Evolutionary conservation across 2,329 filamentous ascomycete species (phyloP).

Genomic region (Epichloe gansuensis): DNA sequence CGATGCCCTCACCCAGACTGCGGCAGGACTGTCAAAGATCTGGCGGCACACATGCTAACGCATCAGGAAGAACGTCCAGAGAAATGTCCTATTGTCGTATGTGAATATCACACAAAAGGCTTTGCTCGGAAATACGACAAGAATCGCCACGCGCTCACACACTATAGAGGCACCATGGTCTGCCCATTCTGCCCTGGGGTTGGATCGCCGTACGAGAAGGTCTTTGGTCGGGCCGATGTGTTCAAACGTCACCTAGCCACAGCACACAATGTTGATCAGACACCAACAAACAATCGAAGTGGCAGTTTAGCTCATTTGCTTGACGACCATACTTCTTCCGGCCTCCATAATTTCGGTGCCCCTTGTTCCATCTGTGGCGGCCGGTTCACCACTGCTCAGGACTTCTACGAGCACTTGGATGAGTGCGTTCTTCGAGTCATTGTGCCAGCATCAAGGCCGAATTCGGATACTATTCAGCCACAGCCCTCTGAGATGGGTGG

Average conservation of each 20-base stretch:
- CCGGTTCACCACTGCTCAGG: conserved; percentile 72
- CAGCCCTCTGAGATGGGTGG: conserved; percentile 1
- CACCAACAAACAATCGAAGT: conserved; percentile 68
- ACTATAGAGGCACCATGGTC: conserved; percentile 97
- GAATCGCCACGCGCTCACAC: conserved; percentile 88
- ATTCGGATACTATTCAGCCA: not conserved
- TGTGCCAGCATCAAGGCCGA: conserved; percentile 24
- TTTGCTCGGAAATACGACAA: conserved; percentile 98
- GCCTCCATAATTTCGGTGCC: conserved; percentile 37
- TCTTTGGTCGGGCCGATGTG: conserved; percentile 91
- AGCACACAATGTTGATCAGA: conserved; percentile 89
- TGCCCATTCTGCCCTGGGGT: conserved; percentile 91
- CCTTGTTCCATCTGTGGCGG: conserved; percentile 85
- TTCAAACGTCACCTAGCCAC: conserved; percentile 94
- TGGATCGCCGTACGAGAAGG: conserved; percentile 80
- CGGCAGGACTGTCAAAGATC: conserved; percentile 48
- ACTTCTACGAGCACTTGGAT: conserved; percentile 93
- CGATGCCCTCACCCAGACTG: conserved; percentile 46
- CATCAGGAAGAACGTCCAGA: conserved; percentile 89
- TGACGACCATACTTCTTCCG: not conserved
- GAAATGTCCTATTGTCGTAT: conserved; percentile 88
- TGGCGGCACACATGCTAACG: conserved; percentile 87
- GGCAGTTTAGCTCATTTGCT: conserved; percentile 8
- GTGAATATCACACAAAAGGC: conserved; percentile 87
- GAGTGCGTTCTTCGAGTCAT: conserved; percentile 50